Base-by-base conservation (phyloP, 306 rosid species). In the Malus sieversii region DNA sequence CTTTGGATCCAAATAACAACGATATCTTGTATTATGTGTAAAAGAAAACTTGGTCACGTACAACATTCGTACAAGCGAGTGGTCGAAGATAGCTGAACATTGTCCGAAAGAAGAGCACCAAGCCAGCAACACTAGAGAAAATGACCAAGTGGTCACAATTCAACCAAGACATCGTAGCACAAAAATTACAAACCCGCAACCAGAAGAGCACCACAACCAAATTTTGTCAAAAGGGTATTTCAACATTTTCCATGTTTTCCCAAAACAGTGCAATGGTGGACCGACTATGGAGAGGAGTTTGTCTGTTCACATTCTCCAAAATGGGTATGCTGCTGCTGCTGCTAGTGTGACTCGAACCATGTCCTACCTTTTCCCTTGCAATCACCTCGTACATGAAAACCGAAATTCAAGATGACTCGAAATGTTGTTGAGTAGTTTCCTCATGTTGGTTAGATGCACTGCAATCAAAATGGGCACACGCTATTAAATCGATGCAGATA, bases 201-300 rank as follows among this genome's bases (percentile, higher is more conserved):
- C 12, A 40, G 11, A 40, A 40, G 45, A 8, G 11, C 12, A 40
- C 45, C 45, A 40, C 45, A 40, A 40, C 45, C 40, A 35, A 35
- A 35, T 35, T 7, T 35, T 35, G 40, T 46, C 69, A 69, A 13
- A 71, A 20, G 65, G 65, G 30, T 52, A 1, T 66, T 23, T 51
- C 25, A 60, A 66, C n/a, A 22, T 8, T 32, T 40, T 66, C 45
- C 23, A 35, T 75, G 35, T 77, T 78, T 48, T 45, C 20, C 35
- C 70, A 40, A 72, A 45, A 48, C 78, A 94, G 98, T 94, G 98
- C 86, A 86, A 87, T 68, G 96, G 97, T 65, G 98, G 98, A 71
- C 71, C 53, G 20, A 82, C 83, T 66, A 70, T 82, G 89, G 90
- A 87, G 90, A 91, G 93, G 85, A 94, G 96, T 81, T 88, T 94